Evolutionary conservation across 2,329 filamentous ascomycete genomes (phyloP).

Genomic region (Curvularia eragrostidis): DNA sequence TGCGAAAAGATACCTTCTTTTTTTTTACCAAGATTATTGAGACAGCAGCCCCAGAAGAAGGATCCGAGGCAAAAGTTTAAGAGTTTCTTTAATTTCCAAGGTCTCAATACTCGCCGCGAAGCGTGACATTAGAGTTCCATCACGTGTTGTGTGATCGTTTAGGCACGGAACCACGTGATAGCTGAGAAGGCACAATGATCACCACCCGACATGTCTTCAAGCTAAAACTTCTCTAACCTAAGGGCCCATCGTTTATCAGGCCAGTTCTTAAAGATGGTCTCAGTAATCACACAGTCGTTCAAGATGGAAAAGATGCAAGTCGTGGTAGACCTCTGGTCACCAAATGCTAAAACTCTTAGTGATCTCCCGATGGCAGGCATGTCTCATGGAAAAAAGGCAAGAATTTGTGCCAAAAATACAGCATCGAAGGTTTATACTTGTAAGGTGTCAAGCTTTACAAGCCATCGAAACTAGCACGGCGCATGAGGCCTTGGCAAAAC

Average conservation of each 20-base stretch:
- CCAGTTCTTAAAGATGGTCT: too few species aligned
- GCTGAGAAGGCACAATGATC: background rate
- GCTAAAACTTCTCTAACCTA: background rate
- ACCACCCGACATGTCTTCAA: background rate
- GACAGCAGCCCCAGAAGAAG: too few species aligned
- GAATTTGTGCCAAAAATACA: background rate
- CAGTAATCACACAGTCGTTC: background rate
- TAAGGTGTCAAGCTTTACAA: background rate
- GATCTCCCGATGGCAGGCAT: too few species aligned
- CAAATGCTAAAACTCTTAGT: background rate
- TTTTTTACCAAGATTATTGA: background rate
- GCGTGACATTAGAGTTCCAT: background rate
- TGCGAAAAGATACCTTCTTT: background rate
- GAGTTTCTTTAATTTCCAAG: background rate
- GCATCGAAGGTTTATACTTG: background rate
- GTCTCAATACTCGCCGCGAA: background rate
- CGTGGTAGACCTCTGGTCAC: background rate
- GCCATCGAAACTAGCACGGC: background rate
- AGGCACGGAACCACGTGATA: background rate
- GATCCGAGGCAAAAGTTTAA: too few species aligned
- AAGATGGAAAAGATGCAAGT: background rate
- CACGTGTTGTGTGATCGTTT: background rate
- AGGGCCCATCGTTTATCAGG: background rate
- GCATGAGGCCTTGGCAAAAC: background rate
- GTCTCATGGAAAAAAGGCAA: background rate